Base-by-base conservation (phyloP, 208 protist genomes). In the Trypanosoma conorhini region DNA sequence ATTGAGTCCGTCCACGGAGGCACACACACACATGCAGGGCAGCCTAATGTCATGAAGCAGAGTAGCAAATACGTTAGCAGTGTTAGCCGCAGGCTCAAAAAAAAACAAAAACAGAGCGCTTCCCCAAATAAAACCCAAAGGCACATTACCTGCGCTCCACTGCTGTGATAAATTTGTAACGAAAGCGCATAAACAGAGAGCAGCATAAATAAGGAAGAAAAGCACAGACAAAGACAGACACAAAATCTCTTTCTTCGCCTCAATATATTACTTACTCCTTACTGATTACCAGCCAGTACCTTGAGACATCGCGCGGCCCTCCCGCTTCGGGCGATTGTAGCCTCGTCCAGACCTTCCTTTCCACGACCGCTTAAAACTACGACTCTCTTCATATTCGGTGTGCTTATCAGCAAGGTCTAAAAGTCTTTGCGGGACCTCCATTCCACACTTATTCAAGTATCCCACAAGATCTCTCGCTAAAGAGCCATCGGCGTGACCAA, bases 381-480 rank as follows among this genome's bases (percentile, higher is more conserved):
- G 65, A 15, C 50, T 17, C 50, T 67, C 64, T 48, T 74, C 69
- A n/a, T 19, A 24, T 54, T 83, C 26, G 5, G 24, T 65, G 69
- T 88, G 63, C 13, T 30, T 30, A 28, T 79, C 71, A 24, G 85
- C 81, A 40, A 96, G 64, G 33, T 83, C 35, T 48, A 63, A 58
- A 50, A 96, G 73, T 54, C 85, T 48, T 5, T 58, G 22, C 22
- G 89, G 89, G 9, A 88, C 76, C 7, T 81, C 67, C 65, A 81
- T 83, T 40, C 84, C 82, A 75, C 87, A 93, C 35, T 83, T 83
- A 24, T 78, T 26, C 33, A 97, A 62, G 66, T 94, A 97, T 35
- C 83, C 79, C 1, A 87, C 68, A 48, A 97, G 83, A 19, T 92
- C 84, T 22, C 61, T 65, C 4, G 90, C 85, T 31, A 95, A 77